phyloP scores from a whole-genome alignment of 805 yeast species.

The Candida manassasensis region DNA sequence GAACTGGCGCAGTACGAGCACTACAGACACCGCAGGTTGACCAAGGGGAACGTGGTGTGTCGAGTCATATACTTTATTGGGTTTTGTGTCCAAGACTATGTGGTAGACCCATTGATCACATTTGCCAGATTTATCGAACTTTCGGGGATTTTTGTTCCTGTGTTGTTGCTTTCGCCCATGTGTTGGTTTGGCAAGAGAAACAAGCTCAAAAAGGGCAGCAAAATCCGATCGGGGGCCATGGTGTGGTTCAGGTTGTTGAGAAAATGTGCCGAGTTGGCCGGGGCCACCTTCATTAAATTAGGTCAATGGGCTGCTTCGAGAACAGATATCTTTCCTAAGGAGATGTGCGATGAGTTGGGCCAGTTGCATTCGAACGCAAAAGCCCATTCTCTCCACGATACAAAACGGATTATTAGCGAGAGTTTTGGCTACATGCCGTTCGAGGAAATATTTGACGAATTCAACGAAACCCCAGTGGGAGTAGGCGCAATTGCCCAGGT shows the following conservation, averaged over 20 bases:
- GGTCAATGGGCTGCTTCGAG: constrained; percentile 99
- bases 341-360: constrained; percentile 72
- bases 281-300: constrained; percentile 85
- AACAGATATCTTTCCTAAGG: constrained; percentile 83
- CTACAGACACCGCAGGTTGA: constrained; percentile 24
- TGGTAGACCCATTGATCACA: constrained; percentile 68
- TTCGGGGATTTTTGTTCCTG: constrained; percentile 63
- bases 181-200: constrained; percentile 48
- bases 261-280: constrained; percentile 72
- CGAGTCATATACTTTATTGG: constrained; percentile 36
- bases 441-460: constrained; percentile 77
- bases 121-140: constrained; percentile 66
- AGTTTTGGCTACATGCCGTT: constrained; percentile 55
- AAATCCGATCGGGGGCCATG: constrained; percentile 52
- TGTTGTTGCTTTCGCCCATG: constrained; percentile 61
- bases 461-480: constrained; percentile 74
- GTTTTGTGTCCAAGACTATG: constrained; percentile 46
- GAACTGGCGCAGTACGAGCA: constrained; percentile 31
- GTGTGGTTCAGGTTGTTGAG: constrained; percentile 69
- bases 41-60: constrained; percentile 17
- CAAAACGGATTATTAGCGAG: constrained; percentile 52
- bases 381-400: constrained; percentile 60
- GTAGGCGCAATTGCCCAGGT: constrained; percentile 99
- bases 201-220: constrained; percentile 23
- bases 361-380: constrained; percentile 78